Base-by-base conservation (phyloP, 345 rosid genomes). In the Hypericum androsaemum region DNA sequence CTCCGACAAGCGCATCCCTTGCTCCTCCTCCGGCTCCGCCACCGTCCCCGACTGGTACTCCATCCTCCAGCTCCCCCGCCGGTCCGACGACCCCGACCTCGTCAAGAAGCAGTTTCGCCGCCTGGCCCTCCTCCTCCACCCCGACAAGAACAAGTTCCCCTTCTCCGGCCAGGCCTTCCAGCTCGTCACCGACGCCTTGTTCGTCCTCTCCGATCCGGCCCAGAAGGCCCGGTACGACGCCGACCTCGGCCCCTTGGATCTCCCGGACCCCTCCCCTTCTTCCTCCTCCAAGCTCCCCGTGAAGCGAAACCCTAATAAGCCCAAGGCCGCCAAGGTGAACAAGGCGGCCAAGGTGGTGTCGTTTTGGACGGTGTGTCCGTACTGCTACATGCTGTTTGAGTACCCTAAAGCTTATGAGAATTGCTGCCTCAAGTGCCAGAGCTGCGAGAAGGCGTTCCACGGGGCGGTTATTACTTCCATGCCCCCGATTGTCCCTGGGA, bases 311-410 rank as follows among this genome's bases (percentile, higher is more conserved):
- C 66, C 53, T 54, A 61, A n/a, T n/a, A n/a, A n/a, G n/a, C n/a
- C n/a, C n/a, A n/a, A 52, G 6, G 55, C 40, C 7, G 35, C 45
- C 9, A 50, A 12, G 7, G 44, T 38, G 12, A 13, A 16, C 6
- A 43, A 22, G 4, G 10, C 45, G 35, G 60, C 67, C 50, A 75
- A 65, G 51, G 44, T 72, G 57, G 43, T 72, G 3, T 81, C 84
- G 49, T 92, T 92, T 72, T 92, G 95, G 98, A 88, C 97, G 15
- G 78, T 84, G 3, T 92, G 98, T 37, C 98, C 95, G 0, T 88
- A 85, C 64, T 92, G 98, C 60, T 88, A 80, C 47, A 53, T 75
- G 39, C 60, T 88, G 48, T 85, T 70, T 37, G 98, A 92, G 81
- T 88, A 85, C 60, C 85, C 90, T 36, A 67, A 65, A 72, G 78